These are phyloP conservation scores for Plasmodium vivax DNA, from an alignment of 169 alveolate species.

Conservation along the genomic window DNA sequence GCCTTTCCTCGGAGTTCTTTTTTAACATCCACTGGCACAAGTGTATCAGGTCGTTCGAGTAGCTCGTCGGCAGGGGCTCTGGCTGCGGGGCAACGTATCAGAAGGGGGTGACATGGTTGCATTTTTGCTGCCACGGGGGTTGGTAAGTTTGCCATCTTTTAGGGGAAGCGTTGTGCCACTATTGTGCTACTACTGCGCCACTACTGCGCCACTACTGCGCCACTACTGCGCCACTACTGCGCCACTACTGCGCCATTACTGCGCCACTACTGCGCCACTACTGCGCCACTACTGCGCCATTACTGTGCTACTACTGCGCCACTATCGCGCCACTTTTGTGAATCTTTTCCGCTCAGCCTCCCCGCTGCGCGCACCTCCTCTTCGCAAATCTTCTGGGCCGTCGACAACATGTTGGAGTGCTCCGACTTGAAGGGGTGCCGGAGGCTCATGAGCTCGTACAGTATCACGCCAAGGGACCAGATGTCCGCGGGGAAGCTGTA, in stretches of 20 bases:
- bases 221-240: not conserved
- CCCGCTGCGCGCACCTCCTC: conserved; percentile 28
- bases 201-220: no score
- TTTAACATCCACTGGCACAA: conserved; percentile 72
- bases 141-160: not conserved
- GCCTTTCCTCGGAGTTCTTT: conserved; percentile 58
- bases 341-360: not conserved
- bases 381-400: conserved; percentile 72
- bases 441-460: conserved; percentile 71
- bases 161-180: not conserved
- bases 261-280: no score
- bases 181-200: no score
- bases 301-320: no score
- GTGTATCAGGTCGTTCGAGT: conserved; percentile 46
- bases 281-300: no score
- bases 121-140: not conserved
- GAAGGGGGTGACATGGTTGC: not conserved
- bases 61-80: conserved; percentile 56
- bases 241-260: no score
- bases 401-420: conserved; percentile 44
- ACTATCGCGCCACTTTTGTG: not conserved
- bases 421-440: conserved; percentile 73
- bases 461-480: conserved; percentile 75
- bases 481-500: conserved; percentile 74
- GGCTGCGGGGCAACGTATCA: conserved; percentile 21